phyloP scores from a whole-genome alignment of 2,329 filamentous ascomycete genomes.

The Pestalotiopsis sp. region DNA sequence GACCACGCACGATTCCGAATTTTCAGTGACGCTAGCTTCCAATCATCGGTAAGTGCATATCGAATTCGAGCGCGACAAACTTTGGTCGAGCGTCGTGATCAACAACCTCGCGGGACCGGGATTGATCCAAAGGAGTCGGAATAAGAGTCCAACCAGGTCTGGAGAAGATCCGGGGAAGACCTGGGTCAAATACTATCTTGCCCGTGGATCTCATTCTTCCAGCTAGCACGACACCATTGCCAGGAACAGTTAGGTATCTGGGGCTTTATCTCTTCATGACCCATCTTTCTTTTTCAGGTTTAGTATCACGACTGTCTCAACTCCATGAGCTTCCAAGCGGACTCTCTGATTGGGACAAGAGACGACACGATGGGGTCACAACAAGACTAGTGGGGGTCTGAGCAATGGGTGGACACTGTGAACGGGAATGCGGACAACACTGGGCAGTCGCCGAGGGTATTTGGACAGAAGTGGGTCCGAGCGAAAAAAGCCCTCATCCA shows the following conservation, averaged over 20 bases:
- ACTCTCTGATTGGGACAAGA: slow-evolving; percentile 4
- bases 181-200: slow-evolving; percentile 10
- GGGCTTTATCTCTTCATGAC: slow-evolving; percentile 9
- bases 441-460: slow-evolving; percentile 4
- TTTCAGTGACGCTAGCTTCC: too few species aligned
- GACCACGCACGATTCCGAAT: too few species aligned
- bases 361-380: slow-evolving; percentile 5
- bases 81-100: not conserved
- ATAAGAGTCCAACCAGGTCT: not conserved
- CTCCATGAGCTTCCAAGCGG: not conserved
- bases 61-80: not conserved
- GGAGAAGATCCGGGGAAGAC: slow-evolving; percentile 10
- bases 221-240: not conserved
- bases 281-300: slow-evolving; percentile 7
- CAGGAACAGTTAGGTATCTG: slow-evolving; percentile 8
- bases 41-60: not conserved
- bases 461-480: slow-evolving; percentile 10
- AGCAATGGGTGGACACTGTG: slow-evolving; percentile 2
- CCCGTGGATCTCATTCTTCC: slow-evolving; percentile 4
- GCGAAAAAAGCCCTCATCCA: slow-evolving; percentile 9
- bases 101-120: not conserved
- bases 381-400: not conserved
- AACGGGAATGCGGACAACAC: slow-evolving; percentile 6
- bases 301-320: slow-evolving; percentile 5
- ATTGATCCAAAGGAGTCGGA: not conserved